Evolutionary conservation across 768 basidiomycete genomes (phyloP).

Genomic region (Tricholoma hemisulphureum): DNA sequence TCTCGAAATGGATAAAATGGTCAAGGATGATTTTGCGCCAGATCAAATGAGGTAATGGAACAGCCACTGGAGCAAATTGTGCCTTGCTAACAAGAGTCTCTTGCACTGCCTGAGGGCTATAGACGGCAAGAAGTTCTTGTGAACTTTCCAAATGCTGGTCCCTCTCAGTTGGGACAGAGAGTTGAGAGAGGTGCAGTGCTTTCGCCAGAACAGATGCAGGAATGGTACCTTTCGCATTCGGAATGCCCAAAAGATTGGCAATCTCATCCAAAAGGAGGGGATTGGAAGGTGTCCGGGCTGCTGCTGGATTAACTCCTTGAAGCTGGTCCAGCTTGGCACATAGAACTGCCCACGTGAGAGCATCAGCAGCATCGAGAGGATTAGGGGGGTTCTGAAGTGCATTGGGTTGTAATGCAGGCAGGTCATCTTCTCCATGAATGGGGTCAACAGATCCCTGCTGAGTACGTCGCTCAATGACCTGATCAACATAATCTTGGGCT

Average conservation of each 20-base stretch:
- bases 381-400: too few species aligned
- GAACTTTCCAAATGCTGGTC: not conserved
- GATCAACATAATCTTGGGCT: too few species aligned
- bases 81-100: not conserved
- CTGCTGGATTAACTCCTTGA: too few species aligned
- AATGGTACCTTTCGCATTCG: not conserved
- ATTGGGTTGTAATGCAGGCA: too few species aligned
- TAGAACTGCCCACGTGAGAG: too few species aligned
- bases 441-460: too few species aligned
- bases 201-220: not conserved
- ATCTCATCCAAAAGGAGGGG: not conserved
- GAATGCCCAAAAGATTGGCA: not conserved
- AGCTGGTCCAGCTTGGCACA: too few species aligned
- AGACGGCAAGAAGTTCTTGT: not conserved
- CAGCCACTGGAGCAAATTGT: not conserved
- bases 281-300: too few species aligned
- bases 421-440: too few species aligned
- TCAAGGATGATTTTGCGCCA: constrained; percentile 11
- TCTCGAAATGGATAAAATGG: constrained; percentile 17
- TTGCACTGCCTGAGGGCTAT: not conserved
- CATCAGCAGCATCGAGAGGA: too few species aligned
- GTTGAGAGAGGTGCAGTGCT: not conserved
- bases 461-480: too few species aligned
- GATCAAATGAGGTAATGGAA: not conserved
- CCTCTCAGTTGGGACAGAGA: not conserved